phyloP scores from a whole-genome alignment of 2,329 filamentous ascomycete species.

The Lachnellula cervina region DNA sequence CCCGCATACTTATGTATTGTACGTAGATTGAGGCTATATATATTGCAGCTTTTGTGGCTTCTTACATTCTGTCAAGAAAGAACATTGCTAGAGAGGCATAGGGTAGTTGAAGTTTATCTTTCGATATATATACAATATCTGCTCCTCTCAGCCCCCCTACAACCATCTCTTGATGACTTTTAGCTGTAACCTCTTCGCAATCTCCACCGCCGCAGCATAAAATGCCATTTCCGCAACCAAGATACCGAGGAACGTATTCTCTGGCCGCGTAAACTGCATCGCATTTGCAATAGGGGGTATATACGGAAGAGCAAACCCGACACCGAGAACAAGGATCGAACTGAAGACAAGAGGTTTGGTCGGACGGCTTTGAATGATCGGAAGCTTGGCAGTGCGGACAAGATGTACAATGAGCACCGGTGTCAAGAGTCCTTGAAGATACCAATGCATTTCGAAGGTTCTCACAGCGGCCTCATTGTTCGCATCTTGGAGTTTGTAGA shows the following conservation, averaged over 20 bases:
- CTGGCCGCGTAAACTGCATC: background rate
- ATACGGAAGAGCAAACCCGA: slow-evolving; percentile 1
- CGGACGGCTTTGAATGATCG: background rate
- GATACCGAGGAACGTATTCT: slow-evolving; percentile 1
- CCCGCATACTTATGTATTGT: too few species aligned
- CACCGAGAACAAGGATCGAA: background rate
- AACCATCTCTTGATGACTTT: slow-evolving; percentile 8
- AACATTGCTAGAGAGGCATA: too few species aligned
- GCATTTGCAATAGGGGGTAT: slow-evolving; percentile 1
- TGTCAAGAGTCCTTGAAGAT: slow-evolving; percentile 6
- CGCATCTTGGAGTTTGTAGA: background rate
- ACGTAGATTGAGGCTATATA: too few species aligned
- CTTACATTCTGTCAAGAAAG: too few species aligned
- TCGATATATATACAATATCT: too few species aligned
- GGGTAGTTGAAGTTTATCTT: too few species aligned
- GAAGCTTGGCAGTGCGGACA: slow-evolving; percentile 6
- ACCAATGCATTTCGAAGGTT: slow-evolving; percentile 7
- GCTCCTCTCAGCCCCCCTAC: background rate
- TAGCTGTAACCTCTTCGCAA: slow-evolving; percentile 5
- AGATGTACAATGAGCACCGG: slow-evolving; percentile 6
- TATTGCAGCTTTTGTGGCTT: too few species aligned
- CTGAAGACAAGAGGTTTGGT: background rate
- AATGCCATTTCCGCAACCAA: background rate
- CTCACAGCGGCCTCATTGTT: background rate
- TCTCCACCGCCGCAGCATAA: background rate